Evolutionary conservation across 2,329 filamentous ascomycete genomes (phyloP), one percentile per base, ranked within the genome.

Genomic region (Arachnomyces sp.): DNA sequence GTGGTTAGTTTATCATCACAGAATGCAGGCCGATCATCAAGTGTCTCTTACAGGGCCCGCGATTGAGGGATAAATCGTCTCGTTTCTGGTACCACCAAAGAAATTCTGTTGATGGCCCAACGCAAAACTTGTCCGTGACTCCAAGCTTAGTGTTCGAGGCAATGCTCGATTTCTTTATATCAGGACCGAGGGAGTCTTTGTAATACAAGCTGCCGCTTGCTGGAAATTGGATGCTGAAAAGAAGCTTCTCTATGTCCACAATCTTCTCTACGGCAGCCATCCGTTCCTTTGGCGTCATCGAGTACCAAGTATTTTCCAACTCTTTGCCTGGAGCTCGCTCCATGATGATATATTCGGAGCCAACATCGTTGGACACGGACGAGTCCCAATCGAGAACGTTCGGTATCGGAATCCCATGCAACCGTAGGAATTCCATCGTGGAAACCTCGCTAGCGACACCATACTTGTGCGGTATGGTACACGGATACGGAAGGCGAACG

Each of bases 341-440:
- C 55, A 62, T 60, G 6, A 63, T 42, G 16, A 63, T 62, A 34
- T 60, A 63, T 45, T 65, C 60, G 1, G 48, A 46, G 4, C 59
- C 55, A 8, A 63, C 47, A 12, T 54, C 50, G 17, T 60, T 61
- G 7, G 47, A 48, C 7, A 45, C 1, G 17, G 57, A 48, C 7
- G 46, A 45, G 38, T 42, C 50, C 54, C 53, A 61, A 2, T 50
- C 49, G 31, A 56, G 34, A 14, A 61, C 53, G 39, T 51, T 50
- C 2, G 54, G 48, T 18, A 58, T 56, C 0, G 55, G 56, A 5
- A 56, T 32, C n/a, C 52, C 50, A 42, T 52, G 45, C 28, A 43
- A 35, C 15, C 43, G 48, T 21, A 49, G 36, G 40, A 35, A 51
- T 36, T 49, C 47, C 38, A 51, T 43, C 36, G 45, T 48, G 17